Evolutionary conservation across 805 yeast species (phyloP).

Genomic region (Teunomyces aglyptinius): DNA sequence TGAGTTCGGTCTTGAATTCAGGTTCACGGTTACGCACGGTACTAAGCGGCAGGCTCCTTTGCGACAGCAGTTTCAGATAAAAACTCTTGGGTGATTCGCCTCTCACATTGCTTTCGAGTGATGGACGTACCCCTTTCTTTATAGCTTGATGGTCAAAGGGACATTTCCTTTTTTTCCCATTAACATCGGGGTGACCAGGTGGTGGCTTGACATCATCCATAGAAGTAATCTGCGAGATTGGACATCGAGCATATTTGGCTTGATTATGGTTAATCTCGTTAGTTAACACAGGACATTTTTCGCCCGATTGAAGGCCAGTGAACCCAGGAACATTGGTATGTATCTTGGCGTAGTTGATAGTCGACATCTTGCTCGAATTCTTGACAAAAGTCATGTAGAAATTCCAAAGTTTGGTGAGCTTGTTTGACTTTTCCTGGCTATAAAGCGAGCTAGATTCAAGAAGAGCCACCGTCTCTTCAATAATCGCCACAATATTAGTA

Average conservation of each 20-base stretch:
- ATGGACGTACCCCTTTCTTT: conserved; percentile 10
- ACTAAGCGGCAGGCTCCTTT: conserved; percentile 2
- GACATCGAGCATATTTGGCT: conserved; percentile 17
- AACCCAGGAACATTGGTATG: conserved; percentile 31
- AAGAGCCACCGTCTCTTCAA: conserved; percentile 12
- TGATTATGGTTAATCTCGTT: background rate
- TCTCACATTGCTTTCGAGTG: conserved; percentile 18
- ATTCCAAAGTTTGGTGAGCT: conserved; percentile 35
- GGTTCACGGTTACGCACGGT: background rate
- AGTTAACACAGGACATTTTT: background rate
- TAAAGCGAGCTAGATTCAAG: conserved; percentile 11
- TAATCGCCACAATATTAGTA: conserved; percentile 8
- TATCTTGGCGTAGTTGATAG: conserved; percentile 31
- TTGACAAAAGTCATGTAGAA: conserved; percentile 38
- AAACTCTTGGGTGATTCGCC: conserved; percentile 9
- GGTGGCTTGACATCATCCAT: conserved; percentile 13
- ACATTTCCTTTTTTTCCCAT: conserved; percentile 23
- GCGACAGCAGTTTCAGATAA: background rate
- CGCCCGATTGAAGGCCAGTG: conserved; percentile 12
- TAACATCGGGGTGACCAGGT: conserved; percentile 2
- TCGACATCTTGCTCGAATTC: conserved; percentile 25
- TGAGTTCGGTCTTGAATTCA: background rate
- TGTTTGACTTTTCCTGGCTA: conserved; percentile 15
- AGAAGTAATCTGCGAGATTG: conserved; percentile 23
- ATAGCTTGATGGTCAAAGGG: conserved; percentile 28